Evolutionary conservation across 2,329 filamentous ascomycete species (phyloP), one percentile per base, ranked within the genome.

Genomic region (Rutstroemia sp.): DNA sequence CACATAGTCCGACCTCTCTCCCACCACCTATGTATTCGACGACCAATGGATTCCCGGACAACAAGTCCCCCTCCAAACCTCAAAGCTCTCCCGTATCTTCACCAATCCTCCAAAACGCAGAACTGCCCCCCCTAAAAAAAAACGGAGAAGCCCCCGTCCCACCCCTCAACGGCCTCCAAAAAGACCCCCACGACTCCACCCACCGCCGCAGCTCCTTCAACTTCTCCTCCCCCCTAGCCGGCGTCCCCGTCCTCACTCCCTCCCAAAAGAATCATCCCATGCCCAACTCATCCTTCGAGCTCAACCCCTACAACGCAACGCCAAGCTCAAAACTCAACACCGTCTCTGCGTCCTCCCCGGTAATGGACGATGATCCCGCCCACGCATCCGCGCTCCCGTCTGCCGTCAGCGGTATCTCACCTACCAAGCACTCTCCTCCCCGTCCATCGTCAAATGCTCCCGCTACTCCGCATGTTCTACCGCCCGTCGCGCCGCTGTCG

Each of bases 401-500:
- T 16, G 62, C 67, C 60, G 66, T 68, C 61, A 56, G 73, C 4
- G 76, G 76, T 3, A 63, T 73, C 44, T 75, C 73, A 1, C 76
- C 76, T 2, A 72, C 70, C n/a, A 78, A 78, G 61, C 74, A 77
- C 52, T 64, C 71, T 37, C 58, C 70, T 56, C 58, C 68, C 61
- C 57, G 64, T 48, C 58, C 63, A 27, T 53, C 58, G 7, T 61
- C 60, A 44, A 60, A 67, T 51, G 61, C 60, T 1, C 58, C 59
- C 3, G 60, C 56, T 16, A 70, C 67, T 9, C 68, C 69, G 7
- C 72, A 78, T 0, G 75, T 84, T 23, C 70, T 86, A 2, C 83
- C 83, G 5, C 83, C 83, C 0, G 69, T 77, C 2, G 76, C 80
- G 42, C 73, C 79, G 1, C 67, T 87, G 48, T 78, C 81, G 9